These are phyloP conservation scores for Iris macrosiphon DNA, from an alignment of 106 monocot genomes.

Conservation along the genomic window DNA sequence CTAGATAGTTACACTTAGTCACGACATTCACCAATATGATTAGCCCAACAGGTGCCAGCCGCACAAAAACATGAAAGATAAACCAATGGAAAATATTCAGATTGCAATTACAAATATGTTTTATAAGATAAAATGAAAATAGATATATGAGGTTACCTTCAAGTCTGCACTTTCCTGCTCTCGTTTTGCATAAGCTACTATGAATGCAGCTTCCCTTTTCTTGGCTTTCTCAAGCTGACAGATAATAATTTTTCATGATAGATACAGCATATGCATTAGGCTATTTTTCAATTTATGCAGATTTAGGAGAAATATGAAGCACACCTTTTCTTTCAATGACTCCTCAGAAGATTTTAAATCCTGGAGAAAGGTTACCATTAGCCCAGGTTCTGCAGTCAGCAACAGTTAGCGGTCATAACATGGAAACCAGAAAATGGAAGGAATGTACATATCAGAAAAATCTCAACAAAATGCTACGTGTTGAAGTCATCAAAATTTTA, in stretches of 20 bases:
- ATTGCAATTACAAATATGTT: too few species aligned
- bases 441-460: too few species aligned
- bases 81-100: not conserved
- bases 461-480: too few species aligned
- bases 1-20: too few species aligned
- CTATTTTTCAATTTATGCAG: not conserved
- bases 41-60: not conserved
- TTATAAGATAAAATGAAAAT: too few species aligned
- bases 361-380: constrained; percentile 57
- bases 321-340: constrained; percentile 89
- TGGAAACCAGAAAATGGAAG: too few species aligned
- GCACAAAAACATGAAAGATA: too few species aligned
- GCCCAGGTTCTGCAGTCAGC: constrained; percentile 49
- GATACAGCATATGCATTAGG: too few species aligned
- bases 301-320: not conserved
- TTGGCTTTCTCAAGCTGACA: constrained; percentile 95
- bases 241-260: too few species aligned
- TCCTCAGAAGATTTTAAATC: constrained; percentile 89
- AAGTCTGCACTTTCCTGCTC: constrained; percentile 96
- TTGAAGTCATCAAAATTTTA: too few species aligned
- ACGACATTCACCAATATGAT: not conserved
- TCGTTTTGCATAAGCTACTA: constrained; percentile 91
- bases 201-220: constrained; percentile 95
- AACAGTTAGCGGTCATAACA: too few species aligned
- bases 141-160: too few species aligned